Evolutionary conservation across 306 rosid genomes (phyloP).

Genomic region (Prunus salicina): DNA sequence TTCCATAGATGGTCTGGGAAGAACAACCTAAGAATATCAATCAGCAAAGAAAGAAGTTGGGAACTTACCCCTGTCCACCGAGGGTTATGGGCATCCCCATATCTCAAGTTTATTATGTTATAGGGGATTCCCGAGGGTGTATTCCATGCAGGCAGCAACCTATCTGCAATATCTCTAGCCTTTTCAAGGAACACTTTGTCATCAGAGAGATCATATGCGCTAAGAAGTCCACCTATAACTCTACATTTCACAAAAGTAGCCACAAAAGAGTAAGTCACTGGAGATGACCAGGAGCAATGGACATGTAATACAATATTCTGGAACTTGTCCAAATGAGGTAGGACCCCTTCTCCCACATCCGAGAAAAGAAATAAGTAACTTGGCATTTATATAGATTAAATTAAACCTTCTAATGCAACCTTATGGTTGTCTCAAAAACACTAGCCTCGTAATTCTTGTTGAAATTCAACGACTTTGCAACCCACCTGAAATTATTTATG

Average conservation of each 20-base stretch:
- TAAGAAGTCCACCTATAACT: slow-evolving; percentile 64
- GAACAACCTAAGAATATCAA: neutral
- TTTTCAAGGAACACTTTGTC: slow-evolving; percentile 58
- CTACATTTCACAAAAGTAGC: slow-evolving; percentile 36
- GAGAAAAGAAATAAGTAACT: slow-evolving; percentile 19
- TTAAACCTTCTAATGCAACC: slow-evolving; percentile 74
- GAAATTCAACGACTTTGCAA: slow-evolving; percentile 48
- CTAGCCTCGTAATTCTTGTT: slow-evolving; percentile 53
- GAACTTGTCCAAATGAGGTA: slow-evolving; percentile 9
- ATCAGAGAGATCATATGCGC: slow-evolving; percentile 60
- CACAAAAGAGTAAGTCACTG: neutral
- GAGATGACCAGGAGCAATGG: neutral
- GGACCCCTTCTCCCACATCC: slow-evolving; percentile 14
- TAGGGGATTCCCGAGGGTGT: slow-evolving; percentile 69
- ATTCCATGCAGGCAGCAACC: slow-evolving; percentile 64
- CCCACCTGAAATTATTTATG: slow-evolving; percentile 48
- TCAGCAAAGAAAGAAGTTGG: neutral
- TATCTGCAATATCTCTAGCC: slow-evolving; percentile 63
- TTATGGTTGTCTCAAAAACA: slow-evolving; percentile 79
- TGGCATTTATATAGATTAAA: slow-evolving; percentile 19
- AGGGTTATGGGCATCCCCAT: slow-evolving; percentile 48
- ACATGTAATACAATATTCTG: neutral
- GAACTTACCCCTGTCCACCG: slow-evolving; percentile 50
- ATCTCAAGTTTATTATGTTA: slow-evolving; percentile 55
- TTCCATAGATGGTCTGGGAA: neutral